A percentile compares a stretch with the other conserved stretches of the same genome.
Conservation (phyloP, 176 grass and related monocot species). For the Eragrostis curvula region DNA sequence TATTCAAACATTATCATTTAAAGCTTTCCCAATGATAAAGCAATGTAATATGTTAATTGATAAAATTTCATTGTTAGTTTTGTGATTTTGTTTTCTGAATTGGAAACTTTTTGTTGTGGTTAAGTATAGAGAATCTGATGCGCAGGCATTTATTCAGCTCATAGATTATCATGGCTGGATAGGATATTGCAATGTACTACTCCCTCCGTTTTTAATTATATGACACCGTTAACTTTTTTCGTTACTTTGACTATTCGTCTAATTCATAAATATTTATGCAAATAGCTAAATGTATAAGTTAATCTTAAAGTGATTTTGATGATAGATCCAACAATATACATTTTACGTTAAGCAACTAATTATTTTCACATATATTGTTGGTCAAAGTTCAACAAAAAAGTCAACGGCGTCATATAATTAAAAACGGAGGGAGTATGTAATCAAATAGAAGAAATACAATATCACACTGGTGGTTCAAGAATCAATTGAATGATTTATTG, state of each 20-base stretch:
- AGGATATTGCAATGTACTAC: background rate
- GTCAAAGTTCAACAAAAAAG: too few species aligned
- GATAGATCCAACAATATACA: too few species aligned
- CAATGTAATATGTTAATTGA: background rate
- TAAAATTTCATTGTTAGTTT: background rate
- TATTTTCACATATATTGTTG: too few species aligned
- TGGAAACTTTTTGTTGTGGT: background rate
- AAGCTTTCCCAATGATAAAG: conserved; percentile 2
- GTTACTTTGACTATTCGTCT: too few species aligned
- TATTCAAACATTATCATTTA: background rate
- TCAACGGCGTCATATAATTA: too few species aligned
- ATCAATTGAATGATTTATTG: background rate
- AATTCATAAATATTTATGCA: too few species aligned
- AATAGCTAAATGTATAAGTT: too few species aligned
- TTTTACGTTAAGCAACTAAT: too few species aligned
- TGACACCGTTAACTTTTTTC: too few species aligned
- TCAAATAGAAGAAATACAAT: background rate
- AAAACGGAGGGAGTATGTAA: too few species aligned
- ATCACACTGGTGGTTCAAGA: background rate
- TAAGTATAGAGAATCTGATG: background rate
- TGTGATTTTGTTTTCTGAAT: conserved; percentile 1
- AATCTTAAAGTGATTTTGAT: too few species aligned
- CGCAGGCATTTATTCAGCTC: conserved; percentile 3
- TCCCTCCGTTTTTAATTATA: too few species aligned
- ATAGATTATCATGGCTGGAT: background rate